Evolutionary conservation across 1,139 yeast genomes (phyloP).

Genomic region (Nadsonia commutata): DNA sequence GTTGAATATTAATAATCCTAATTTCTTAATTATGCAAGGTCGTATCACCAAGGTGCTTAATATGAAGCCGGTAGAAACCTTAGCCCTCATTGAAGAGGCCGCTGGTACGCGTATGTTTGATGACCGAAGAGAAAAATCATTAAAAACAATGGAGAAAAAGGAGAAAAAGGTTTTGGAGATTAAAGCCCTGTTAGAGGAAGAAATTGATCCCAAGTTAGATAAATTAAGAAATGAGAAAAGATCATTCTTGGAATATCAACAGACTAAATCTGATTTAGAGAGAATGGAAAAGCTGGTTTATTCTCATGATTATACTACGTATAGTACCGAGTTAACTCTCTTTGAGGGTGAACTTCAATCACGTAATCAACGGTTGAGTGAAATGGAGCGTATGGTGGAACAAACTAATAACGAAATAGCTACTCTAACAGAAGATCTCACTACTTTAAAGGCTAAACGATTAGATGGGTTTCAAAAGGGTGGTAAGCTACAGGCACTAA

Average conservation of each 20-base stretch:
- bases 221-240: constrained; percentile 71
- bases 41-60: constrained; percentile 91
- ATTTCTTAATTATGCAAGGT: constrained; percentile 96
- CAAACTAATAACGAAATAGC: constrained; percentile 40
- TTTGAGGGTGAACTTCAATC: constrained; percentile 21
- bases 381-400: constrained; percentile 22
- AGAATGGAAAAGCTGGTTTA: constrained; percentile 56
- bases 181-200: constrained; percentile 57
- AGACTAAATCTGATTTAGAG: constrained; percentile 69
- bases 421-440: constrained; percentile 48
- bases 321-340: constrained; percentile 21
- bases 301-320: constrained; percentile 54
- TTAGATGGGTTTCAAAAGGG: constrained; percentile 51
- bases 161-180: constrained; percentile 75
- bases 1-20: constrained; percentile 89
- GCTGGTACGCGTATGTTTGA: constrained; percentile 96
- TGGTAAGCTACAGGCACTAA: constrained; percentile 46
- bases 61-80: constrained; percentile 84
- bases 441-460: constrained; percentile 37
- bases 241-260: constrained; percentile 72
- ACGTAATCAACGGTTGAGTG: constrained; percentile 13
- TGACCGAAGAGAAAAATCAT: constrained; percentile 83
- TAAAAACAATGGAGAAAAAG: constrained; percentile 80
- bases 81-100: constrained; percentile 91
- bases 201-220: constrained; percentile 85